A percentile compares a stretch with the other conserved stretches of the same genome.
Conservation (phyloP, 23 red algal genomes). For the Gracilaria vermiculophylla region DNA sequence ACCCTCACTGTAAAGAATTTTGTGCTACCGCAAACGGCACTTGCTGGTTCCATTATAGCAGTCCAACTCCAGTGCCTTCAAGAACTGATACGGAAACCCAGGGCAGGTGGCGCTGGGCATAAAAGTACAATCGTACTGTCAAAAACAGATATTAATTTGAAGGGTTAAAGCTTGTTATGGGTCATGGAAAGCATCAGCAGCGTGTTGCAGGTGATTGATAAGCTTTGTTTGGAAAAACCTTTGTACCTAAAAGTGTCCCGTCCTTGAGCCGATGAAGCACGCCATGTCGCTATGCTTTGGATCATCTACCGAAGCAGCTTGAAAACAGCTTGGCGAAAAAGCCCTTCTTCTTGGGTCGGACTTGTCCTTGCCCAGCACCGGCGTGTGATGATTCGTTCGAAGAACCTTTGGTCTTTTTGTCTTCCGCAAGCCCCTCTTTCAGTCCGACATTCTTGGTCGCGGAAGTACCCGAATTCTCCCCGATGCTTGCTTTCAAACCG, state of each 20-base stretch:
- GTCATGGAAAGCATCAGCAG: no score
- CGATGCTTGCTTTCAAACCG: neutral
- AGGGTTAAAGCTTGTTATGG: no score
- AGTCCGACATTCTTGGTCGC: neutral
- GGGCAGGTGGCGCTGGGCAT: no score
- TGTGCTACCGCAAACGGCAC: no score
- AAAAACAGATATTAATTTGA: no score
- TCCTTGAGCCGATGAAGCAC: neutral
- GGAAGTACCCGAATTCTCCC: neutral
- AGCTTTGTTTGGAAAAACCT: neutral
- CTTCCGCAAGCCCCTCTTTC: neutral
- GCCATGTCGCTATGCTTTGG: neutral
- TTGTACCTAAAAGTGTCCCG: neutral
- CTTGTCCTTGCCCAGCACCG: neutral
- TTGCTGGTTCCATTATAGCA: no score
- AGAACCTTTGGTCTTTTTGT: neutral
- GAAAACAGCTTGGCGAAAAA: slow-evolving; percentile 11
- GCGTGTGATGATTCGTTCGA: neutral
- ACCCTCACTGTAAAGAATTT: no score
- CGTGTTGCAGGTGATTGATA: neutral
- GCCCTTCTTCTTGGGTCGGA: neutral
- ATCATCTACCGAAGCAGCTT: slow-evolving; percentile 19
- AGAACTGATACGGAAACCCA: no score
- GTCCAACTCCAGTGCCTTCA: no score
- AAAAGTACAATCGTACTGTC: no score